Percentiles rank a stretch among this genome's conserved stretches.
These are phyloP conservation scores for Ceratocystis harringtonii DNA, from an alignment of 2,329 filamentous ascomycete species.

Conservation along the genomic window DNA sequence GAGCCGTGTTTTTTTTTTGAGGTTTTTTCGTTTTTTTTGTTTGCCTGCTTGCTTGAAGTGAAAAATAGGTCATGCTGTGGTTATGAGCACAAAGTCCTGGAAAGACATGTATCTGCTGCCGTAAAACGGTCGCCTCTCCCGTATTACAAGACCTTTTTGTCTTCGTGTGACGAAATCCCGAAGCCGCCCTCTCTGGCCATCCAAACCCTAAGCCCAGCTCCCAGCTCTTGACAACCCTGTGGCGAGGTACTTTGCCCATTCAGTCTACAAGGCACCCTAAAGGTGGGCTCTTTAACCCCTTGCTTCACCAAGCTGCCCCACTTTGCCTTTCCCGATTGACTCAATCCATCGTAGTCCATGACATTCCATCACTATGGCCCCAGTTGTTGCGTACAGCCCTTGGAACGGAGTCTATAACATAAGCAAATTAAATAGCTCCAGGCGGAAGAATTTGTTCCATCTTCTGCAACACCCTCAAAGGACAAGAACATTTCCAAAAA, in stretches of 20 bases:
- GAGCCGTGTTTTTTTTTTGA: background rate
- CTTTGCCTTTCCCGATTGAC: constrained; percentile 15
- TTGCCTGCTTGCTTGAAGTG: background rate
- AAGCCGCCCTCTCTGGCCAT: too few species aligned
- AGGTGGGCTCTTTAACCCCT: background rate
- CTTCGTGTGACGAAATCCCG: background rate
- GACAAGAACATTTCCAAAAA: background rate
- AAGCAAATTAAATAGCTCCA: constrained; percentile 1
- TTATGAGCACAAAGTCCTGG: background rate
- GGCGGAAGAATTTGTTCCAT: background rate
- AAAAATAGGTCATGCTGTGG: background rate
- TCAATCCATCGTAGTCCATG: constrained; percentile 17
- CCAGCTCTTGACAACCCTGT: background rate
- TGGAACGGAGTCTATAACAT: constrained; percentile 4
- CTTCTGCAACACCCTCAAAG: background rate
- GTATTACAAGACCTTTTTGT: background rate
- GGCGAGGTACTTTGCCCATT: background rate
- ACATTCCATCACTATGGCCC: constrained; percentile 13
- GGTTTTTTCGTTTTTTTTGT: background rate
- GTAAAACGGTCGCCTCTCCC: background rate
- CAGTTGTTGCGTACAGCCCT: background rate
- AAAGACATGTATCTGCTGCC: background rate
- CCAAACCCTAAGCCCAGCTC: background rate
- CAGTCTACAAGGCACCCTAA: background rate
- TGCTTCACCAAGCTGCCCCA: constrained; percentile 4